Conservation (phyloP, 2,329 filamentous ascomycete genomes). For the Sporothrix globosa region DNA sequence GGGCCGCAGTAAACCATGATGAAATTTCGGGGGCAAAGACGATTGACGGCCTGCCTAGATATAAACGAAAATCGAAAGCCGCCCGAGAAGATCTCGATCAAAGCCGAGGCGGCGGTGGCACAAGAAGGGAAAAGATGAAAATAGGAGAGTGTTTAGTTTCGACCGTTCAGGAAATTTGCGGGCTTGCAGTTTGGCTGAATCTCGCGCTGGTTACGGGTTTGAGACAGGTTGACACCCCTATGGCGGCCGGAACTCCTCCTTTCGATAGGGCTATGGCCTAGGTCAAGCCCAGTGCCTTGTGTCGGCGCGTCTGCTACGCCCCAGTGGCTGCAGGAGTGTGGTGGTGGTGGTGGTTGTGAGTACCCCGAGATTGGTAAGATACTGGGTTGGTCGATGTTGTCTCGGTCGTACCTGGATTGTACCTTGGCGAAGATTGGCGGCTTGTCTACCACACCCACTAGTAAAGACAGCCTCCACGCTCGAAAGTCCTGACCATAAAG, state of each 20-base stretch:
- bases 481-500: neutral
- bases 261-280: neutral
- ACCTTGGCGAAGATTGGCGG: slow-evolving; percentile 6
- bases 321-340: neutral
- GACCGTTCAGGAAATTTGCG: slow-evolving; percentile 29
- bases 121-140: neutral
- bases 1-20: slow-evolving; percentile 62
- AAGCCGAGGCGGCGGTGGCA: neutral
- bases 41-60: neutral
- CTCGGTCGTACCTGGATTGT: slow-evolving; percentile 16
- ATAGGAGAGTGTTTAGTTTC: slow-evolving; percentile 21
- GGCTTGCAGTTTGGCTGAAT: neutral
- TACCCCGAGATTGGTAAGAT: neutral
- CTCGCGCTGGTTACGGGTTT: slow-evolving; percentile 25
- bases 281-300: slow-evolving; percentile 10
- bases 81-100: neutral
- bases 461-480: slow-evolving; percentile 7
- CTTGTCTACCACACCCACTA: neutral
- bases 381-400: neutral
- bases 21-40: neutral
- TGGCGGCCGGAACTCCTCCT: neutral
- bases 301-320: slow-evolving; percentile 2
- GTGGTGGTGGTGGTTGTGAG: neutral
- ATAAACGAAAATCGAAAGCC: neutral
- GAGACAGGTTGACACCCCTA: slow-evolving; percentile 8